Percentiles rank a stretch among this genome's conserved stretches.
Evolutionary conservation across 768 basidiomycete genomes (phyloP).

Genomic region (Leccinum ochraceum): DNA sequence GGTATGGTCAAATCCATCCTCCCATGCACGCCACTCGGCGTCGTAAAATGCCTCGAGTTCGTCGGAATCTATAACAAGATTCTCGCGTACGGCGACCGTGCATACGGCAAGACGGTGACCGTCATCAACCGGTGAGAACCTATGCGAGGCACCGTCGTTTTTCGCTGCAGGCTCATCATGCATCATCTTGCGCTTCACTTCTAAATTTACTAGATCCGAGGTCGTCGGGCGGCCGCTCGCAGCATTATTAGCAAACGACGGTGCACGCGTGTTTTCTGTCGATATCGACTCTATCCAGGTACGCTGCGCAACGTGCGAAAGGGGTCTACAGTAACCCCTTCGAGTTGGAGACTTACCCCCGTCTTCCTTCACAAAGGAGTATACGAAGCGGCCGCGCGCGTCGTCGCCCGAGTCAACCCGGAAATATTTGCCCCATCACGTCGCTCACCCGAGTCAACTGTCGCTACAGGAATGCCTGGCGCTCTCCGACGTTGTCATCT

Average conservation of each 20-base stretch:
- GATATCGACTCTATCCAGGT: slow-evolving; percentile 95
- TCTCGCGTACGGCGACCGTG: slow-evolving; percentile 91
- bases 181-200: not conserved
- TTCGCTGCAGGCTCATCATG: slow-evolving; percentile 2
- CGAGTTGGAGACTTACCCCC: slow-evolving; percentile 1
- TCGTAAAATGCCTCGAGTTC: slow-evolving; percentile 93
- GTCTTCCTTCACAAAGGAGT: slow-evolving; percentile 53
- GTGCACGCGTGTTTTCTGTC: slow-evolving; percentile 91
- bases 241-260: slow-evolving; percentile 93
- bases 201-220: slow-evolving; percentile 65
- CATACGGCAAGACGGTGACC: slow-evolving; percentile 89
- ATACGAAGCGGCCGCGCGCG: slow-evolving; percentile 81
- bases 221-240: slow-evolving; percentile 98
- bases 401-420: slow-evolving; percentile 40
- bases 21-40: slow-evolving; percentile 95
- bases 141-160: not conserved
- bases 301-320: slow-evolving; percentile 24
- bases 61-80: slow-evolving; percentile 92
- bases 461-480: slow-evolving; percentile 80
- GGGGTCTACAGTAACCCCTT: not conserved
- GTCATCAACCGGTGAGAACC: slow-evolving; percentile 85
- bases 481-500: slow-evolving; percentile 89
- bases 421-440: slow-evolving; percentile 82
- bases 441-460: slow-evolving; percentile 67
- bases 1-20: slow-evolving; percentile 96